A percentile compares a stretch with the other conserved stretches of the same genome.
Evolutionary conservation across 2,329 filamentous ascomycete genomes (phyloP).

Genomic region (Ophiocordyceps polyrhachis-furcata): DNA sequence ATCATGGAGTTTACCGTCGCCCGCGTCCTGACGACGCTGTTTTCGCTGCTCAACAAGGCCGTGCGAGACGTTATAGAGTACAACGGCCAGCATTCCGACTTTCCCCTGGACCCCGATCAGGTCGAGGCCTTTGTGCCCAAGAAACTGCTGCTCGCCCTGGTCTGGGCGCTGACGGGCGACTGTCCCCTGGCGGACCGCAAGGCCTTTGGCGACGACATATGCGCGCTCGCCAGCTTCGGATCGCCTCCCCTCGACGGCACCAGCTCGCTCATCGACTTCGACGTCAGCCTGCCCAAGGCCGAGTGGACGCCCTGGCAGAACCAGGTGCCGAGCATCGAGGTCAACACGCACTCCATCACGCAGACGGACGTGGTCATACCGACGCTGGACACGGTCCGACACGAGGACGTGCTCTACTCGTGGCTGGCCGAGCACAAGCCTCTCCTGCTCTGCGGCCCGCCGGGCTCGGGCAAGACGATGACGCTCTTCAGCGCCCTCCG

Average conservation of each 20-base stretch:
- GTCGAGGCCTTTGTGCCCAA: conserved; percentile 80
- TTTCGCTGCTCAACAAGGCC: conserved; percentile 87
- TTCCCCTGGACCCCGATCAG: conserved; percentile 78
- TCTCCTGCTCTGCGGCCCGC: conserved; percentile 84
- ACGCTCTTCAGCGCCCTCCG: conserved; percentile 93
- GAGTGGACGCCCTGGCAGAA: conserved; percentile 91
- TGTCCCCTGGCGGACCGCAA: conserved; percentile 81
- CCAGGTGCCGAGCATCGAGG: conserved; percentile 83
- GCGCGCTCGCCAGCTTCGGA: conserved; percentile 68
- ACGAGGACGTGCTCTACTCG: conserved; percentile 98
- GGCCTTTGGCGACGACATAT: conserved; percentile 68
- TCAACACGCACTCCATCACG: conserved; percentile 95
- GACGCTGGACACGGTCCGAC: conserved; percentile 87
- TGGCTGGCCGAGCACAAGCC: conserved; percentile 99
- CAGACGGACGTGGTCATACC: conserved; percentile 98
- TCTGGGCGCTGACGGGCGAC: conserved; percentile 93
- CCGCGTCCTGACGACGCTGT: conserved; percentile 78
- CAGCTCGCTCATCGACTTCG: conserved; percentile 86
- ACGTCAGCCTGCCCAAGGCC: conserved; percentile 68
- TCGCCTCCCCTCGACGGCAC: conserved; percentile 60
- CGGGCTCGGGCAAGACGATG: conserved; percentile 99
- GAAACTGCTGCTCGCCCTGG: conserved; percentile 78
- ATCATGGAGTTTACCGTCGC: conserved; percentile 98
- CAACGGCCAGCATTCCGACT: conserved; percentile 85
- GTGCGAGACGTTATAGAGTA: conserved; percentile 90